Base-by-base conservation (phyloP, 129 eudicot genomes). In the Artemisia tridentata region DNA sequence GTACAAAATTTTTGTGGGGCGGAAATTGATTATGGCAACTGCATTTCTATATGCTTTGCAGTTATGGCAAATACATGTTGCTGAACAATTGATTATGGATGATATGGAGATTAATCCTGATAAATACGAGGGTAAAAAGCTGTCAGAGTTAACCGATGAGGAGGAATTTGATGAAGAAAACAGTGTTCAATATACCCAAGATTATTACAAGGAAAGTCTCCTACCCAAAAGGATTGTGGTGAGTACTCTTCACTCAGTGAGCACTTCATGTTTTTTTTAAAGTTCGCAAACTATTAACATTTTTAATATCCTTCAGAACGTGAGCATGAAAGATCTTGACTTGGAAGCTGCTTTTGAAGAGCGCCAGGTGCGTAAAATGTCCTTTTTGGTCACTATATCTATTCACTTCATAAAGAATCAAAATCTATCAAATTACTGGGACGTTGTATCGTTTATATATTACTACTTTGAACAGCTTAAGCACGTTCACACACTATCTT, bases 1-100 rank as follows among this genome's bases (percentile, higher is more conserved):
- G 45, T 38, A 38, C 10, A 38, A 38, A 38, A 7, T 0, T 6
- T 6, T 38, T 38, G 45, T 0, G 45, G 9, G 45, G 45, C 10
- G 10, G 8, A 38, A 38, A 7, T 38, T 38, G 45, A 38, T 38
- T 7, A 38, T 38, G 9, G 2, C 8, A 7, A 38, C 45, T 6
- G 45, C 45, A 38, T 38, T 7, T 38, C 45, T 38, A 7, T 38
- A 53, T 77, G 25, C 10, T 69, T 14, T 81, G 83, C 86, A 95
- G 99, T 61, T 95, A 72, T 95, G 97, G 99, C 96, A 95, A 80
- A 84, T 95, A 46, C 92, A 95, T 75, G 86, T 78, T 77, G 97
- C 99, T 65, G 99, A 95, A 68, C 99, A 95, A 55, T 79, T 90
- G 89, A 84, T 95, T 59, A 63, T 95, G 88, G 97, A 95, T 79